phyloP scores from a whole-genome alignment of 73 alveolate species.

The Urostyla sp. region DNA sequence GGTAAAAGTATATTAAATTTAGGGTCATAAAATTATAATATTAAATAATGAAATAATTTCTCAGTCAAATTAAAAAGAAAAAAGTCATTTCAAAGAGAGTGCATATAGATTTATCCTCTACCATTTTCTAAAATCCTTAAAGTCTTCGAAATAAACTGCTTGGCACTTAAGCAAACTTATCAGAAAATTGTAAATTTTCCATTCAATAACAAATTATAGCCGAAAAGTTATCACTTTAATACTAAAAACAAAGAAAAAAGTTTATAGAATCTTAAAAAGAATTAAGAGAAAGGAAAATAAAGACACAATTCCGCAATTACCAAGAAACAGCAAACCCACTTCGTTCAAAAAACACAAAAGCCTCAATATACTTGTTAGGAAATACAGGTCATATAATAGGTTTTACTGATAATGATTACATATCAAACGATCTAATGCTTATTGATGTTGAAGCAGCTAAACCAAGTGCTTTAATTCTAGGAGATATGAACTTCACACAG shows the following conservation, averaged over 20 bases:
- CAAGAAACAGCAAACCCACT: background rate
- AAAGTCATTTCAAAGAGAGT: too few species aligned
- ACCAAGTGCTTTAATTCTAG: conserved; percentile 54
- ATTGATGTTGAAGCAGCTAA: conserved; percentile 34
- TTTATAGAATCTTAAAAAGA: background rate
- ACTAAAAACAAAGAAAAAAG: background rate
- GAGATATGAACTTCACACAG: conserved; percentile 46
- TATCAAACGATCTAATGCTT: conserved; percentile 37
- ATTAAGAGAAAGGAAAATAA: background rate
- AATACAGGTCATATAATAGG: conserved; percentile 53
- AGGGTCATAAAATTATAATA: too few species aligned
- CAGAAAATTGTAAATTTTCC: too few species aligned
- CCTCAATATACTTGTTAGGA: background rate
- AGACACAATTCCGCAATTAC: background rate
- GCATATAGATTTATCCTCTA: too few species aligned
- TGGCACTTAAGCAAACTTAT: too few species aligned
- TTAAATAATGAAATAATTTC: too few species aligned
- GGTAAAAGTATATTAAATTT: too few species aligned
- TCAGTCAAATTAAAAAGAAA: too few species aligned
- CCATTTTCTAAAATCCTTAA: too few species aligned
- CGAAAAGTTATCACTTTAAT: background rate
- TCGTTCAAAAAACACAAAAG: too few species aligned
- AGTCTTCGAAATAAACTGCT: too few species aligned
- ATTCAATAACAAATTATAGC: background rate
- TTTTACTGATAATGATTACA: conserved; percentile 44